phyloP scores from a whole-genome alignment of 2,329 filamentous ascomycete genomes.

The Fusarium globosum region DNA sequence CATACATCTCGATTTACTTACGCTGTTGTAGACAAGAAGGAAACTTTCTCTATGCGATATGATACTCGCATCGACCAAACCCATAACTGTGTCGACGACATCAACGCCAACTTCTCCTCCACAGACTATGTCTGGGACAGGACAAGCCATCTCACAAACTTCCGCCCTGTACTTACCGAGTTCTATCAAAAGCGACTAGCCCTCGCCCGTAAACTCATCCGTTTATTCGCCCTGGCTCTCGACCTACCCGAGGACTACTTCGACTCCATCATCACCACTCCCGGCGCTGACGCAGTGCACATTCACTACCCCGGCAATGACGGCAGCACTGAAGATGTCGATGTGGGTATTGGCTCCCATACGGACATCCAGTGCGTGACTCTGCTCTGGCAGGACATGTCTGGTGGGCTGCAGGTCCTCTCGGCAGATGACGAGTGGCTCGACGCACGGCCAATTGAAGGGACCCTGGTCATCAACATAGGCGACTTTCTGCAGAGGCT shows the following conservation, averaged over 20 bases:
- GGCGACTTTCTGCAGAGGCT: conserved; percentile 10
- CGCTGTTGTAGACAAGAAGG: background rate
- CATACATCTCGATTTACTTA: background rate
- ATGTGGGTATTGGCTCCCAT: conserved; percentile 10
- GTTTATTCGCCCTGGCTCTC: conserved; percentile 4
- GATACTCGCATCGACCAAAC: background rate
- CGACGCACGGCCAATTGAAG: background rate
- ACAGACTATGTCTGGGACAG: conserved; percentile 10
- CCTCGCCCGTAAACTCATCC: conserved; percentile 7
- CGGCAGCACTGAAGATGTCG: background rate
- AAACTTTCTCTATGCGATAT: conserved; percentile 18
- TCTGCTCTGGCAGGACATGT: conserved; percentile 23
- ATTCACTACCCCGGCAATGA: conserved; percentile 11
- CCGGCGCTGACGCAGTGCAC: conserved; percentile 10
- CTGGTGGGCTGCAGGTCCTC: conserved; percentile 1
- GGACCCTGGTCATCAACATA: conserved; percentile 12
- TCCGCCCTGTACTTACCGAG: background rate
- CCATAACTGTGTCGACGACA: background rate
- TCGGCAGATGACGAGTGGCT: conserved; percentile 19
- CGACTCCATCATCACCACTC: conserved; percentile 4
- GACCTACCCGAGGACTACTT: conserved; percentile 8
- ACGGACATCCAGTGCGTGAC: conserved; percentile 14
- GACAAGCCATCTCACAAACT: background rate
- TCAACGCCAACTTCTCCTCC: conserved; percentile 8
- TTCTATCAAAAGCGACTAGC: conserved; percentile 6